Conservation (phyloP, 768 basidiomycete species). For the Lepiota subincarnata region DNA sequence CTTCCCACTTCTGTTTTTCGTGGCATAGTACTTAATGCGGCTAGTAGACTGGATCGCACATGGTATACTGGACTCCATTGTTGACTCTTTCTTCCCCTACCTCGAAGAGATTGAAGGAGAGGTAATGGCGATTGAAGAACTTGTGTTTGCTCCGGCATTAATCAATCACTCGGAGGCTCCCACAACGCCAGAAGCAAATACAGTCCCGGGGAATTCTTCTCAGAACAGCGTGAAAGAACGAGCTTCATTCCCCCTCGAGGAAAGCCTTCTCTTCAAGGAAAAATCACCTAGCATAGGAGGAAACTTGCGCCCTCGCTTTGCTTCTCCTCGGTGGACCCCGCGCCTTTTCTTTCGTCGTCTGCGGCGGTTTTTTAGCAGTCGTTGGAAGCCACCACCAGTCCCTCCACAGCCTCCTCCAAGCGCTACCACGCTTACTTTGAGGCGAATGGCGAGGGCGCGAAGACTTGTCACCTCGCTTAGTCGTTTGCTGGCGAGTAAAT, state of each 20-base stretch:
- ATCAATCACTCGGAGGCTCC: background rate
- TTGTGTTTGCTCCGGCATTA: constrained; percentile 44
- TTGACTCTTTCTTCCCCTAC: constrained; percentile 89
- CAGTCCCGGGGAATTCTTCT: background rate
- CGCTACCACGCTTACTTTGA: constrained; percentile 47
- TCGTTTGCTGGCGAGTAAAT: constrained; percentile 74
- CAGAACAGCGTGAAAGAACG: background rate
- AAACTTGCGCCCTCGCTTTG: constrained; percentile 27
- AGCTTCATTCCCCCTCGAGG: background rate
- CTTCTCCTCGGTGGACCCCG: constrained; percentile 28
- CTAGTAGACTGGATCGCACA: constrained; percentile 88
- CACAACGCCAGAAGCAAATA: background rate
- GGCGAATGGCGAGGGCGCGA: constrained; percentile 76
- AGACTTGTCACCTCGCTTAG: constrained; percentile 75
- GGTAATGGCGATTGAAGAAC: constrained; percentile 69
- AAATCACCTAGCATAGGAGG: constrained; percentile 19
- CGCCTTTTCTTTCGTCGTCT: constrained; percentile 32
- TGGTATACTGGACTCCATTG: constrained; percentile 86
- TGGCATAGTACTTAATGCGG: background rate
- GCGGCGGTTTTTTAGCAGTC: constrained; percentile 25
- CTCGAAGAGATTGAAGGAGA: constrained; percentile 79
- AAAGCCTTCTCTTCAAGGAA: constrained; percentile 19
- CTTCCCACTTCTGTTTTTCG: background rate
- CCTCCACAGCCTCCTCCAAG: constrained; percentile 22
- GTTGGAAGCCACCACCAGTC: constrained; percentile 20